Base-by-base conservation (phyloP, 805 yeast genomes). In the Debaryomyces hansenii region DNA sequence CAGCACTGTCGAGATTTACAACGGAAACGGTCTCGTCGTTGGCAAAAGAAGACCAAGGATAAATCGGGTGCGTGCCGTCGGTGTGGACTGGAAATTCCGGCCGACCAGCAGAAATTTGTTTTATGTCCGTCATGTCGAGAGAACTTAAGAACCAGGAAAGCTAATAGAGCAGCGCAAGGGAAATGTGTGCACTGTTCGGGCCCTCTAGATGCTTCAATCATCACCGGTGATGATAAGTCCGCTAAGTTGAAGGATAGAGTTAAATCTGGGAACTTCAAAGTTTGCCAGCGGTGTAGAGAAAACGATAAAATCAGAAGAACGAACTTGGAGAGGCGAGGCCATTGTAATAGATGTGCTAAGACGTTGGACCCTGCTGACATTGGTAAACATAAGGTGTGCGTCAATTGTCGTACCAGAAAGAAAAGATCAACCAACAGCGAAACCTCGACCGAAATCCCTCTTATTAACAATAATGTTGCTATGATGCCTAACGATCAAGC, bases 161-260 rank as follows among this genome's bases (percentile, higher is more conserved):
- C 82, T 0, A 74, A 71, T 44, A 67, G 89, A 35, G 85, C 80
- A 5, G 80, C 81, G 10, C 77, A 74, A 52, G 88, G 89, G 0
- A 77, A 76, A 54, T 84, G 89, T 64, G 85, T 84, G 12, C 88
- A 84, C 57, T 84, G 89, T 50, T 71, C 83, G 1, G 86, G 87
- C 2, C 82, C 83, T 6, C 59, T 73, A 5, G 74, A 70, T 45
- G 68, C 75, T 1, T 66, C 70, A 45, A 68, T 71, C 24, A 62
- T 69, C 27, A 58, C 66, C 12, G 64, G 59, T 20, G 67, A 64
- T 27, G 58, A 54, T 9, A 55, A 55, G 38, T 53, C 49, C 1
- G 46, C 44, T 20, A 32, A 34, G 44, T 55, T 47, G 3, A 58
- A 57, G 46, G 62, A 59, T 32, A 56, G 60, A 35, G 48, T 55